Base-by-base conservation (phyloP, 495 filamentous ascomycete genomes). In the Talaromyces liani region DNA sequence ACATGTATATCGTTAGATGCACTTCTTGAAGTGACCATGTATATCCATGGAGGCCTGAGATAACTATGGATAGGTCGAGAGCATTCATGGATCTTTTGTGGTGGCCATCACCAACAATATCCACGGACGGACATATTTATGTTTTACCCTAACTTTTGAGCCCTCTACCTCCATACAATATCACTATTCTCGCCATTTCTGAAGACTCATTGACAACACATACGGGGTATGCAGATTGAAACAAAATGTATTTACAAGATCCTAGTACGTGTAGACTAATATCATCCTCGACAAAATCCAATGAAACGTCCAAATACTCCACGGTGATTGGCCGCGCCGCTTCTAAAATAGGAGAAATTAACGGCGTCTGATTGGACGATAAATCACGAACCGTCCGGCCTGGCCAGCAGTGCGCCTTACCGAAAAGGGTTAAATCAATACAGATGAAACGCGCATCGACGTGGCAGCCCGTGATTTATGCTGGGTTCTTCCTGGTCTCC, bases 401-500 rank as follows among this genome's bases (percentile, higher is more conserved):
- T 55, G 27, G 24, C 53, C 53, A 31, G 49, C 18, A 54, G 14
- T 3, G 14, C 49, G 49, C 24, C 49, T 54, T 56, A 22, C 53
- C 53, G 4, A 29, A 56, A 56, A 6, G 3, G 10, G 53, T 56
- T 56, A 56, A 29, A 56, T 27, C 22, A 25, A 56, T 27, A 56
- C 53, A 56, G 9, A 27, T 56, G 53, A 56, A 56, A 56, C 53
- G 53, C 53, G n/a, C 12, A 29, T 56, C 27, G 45, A 49, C 45
- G 45, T 49, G 45, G 45, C 53, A 56, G 53, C 8, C 33, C 33
- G 33, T 36, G 33, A 36, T 36, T 36, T 36, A 36, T 12, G 29
- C 29, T 31, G 6, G 1, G 0, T 6, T 29, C 4, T 29, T 6
- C 27, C 27, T n/a, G 27, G 2, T 29, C 27, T 29, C 27, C 27